Conservation (phyloP, 176 grass and related monocot species). For the Oryza glaberrima region DNA sequence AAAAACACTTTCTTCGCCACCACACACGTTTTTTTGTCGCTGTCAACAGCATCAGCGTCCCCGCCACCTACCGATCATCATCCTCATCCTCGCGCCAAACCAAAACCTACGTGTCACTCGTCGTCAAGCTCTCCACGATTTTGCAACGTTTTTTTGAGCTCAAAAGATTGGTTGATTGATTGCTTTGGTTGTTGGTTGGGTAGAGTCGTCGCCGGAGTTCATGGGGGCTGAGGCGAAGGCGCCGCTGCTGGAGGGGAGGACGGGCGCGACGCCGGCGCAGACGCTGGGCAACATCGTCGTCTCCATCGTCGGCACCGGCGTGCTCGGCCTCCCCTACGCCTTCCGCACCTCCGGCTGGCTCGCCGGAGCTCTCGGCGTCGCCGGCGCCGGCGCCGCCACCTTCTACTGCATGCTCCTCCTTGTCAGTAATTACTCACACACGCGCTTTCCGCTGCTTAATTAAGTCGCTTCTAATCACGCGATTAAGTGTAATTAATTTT, state of each 20-base stretch:
- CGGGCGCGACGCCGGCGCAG: slow-evolving; percentile 58
- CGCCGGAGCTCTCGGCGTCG: slow-evolving; percentile 61
- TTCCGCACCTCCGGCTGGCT: slow-evolving; percentile 77
- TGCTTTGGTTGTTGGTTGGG: too few species aligned
- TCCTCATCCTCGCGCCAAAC: not conserved
- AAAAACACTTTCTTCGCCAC: not conserved
- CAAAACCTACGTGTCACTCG: not conserved
- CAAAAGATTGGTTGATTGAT: too few species aligned
- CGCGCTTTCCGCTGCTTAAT: not conserved
- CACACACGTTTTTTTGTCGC: not conserved
- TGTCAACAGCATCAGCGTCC: not conserved
- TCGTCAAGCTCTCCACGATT: not conserved
- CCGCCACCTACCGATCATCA: not conserved
- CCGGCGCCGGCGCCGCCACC: slow-evolving; percentile 47
- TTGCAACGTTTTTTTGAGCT: not conserved
- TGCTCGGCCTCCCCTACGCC: slow-evolving; percentile 82
- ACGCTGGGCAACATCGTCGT: slow-evolving; percentile 90
- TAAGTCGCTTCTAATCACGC: not conserved
- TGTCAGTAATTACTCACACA: slow-evolving; percentile 44
- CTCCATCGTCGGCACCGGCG: slow-evolving; percentile 87
- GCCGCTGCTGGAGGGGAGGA: slow-evolving; percentile 47
- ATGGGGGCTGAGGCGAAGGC: slow-evolving; percentile 32
- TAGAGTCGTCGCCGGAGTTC: not conserved
- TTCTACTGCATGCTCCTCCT: slow-evolving; percentile 97
- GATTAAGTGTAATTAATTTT: not conserved